Percentiles rank a stretch among this genome's conserved stretches.
These are phyloP conservation scores for Russula dissimulans DNA, from an alignment of 768 basidiomycete species.

Conservation along the genomic window DNA sequence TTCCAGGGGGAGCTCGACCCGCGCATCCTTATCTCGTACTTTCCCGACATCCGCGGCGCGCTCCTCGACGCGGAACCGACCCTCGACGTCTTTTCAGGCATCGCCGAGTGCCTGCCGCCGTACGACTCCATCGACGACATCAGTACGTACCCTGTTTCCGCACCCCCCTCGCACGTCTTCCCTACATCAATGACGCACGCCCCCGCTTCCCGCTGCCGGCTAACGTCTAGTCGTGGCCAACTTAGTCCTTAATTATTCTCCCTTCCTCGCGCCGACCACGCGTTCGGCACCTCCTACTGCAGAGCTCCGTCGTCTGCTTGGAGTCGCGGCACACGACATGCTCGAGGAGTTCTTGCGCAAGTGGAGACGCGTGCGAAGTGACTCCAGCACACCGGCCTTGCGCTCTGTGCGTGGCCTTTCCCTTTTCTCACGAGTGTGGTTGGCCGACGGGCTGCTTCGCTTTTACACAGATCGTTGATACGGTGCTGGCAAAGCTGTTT, in stretches of 20 bases:
- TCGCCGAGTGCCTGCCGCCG: slow-evolving; percentile 58
- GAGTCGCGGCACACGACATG: slow-evolving; percentile 65
- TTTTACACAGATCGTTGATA: slow-evolving; percentile 59
- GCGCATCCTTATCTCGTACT: slow-evolving; percentile 71
- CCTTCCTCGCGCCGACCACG: slow-evolving; percentile 67
- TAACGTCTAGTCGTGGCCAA: slow-evolving; percentile 75
- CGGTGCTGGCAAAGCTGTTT: slow-evolving; percentile 67
- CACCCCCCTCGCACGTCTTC: background rate
- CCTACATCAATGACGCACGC: slow-evolving; percentile 16
- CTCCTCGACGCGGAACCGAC: slow-evolving; percentile 47
- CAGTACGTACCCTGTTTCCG: slow-evolving; percentile 49
- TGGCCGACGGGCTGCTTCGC: background rate
- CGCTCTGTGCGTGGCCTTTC: slow-evolving; percentile 18
- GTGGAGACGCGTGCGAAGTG: slow-evolving; percentile 41
- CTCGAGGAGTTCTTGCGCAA: slow-evolving; percentile 58
- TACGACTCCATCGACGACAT: slow-evolving; percentile 73
- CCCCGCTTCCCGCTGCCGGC: slow-evolving; percentile 44
- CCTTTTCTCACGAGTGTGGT: background rate
- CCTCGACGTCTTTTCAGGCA: slow-evolving; percentile 65
- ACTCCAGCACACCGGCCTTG: slow-evolving; percentile 23
- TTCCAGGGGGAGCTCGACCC: slow-evolving; percentile 80
- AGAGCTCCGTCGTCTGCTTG: slow-evolving; percentile 56
- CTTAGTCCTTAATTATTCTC: slow-evolving; percentile 89
- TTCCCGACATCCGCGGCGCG: slow-evolving; percentile 60
- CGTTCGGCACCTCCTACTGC: slow-evolving; percentile 59